phyloP scores from a whole-genome alignment of 495 filamentous ascomycete genomes.

The Mytilinidion resinicola region DNA sequence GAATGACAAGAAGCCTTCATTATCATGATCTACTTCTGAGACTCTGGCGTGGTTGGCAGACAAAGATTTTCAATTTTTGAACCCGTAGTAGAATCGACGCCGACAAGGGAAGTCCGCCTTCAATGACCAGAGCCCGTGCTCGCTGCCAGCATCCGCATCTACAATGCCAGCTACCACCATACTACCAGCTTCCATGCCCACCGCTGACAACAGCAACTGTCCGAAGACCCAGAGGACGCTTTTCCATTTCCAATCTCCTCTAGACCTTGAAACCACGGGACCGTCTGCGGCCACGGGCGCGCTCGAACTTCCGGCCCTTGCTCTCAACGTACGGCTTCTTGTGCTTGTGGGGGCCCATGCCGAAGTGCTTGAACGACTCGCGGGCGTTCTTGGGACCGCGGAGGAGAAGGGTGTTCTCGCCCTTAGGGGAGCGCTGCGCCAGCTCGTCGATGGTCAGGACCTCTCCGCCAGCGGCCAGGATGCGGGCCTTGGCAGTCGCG shows the following conservation, averaged over 20 bases:
- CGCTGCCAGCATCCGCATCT: constrained; percentile 12
- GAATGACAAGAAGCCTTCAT: neutral
- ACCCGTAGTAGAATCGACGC: constrained; percentile 13
- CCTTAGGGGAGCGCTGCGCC: constrained; percentile 85
- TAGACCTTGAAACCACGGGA: constrained; percentile 99
- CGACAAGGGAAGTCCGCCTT: constrained; percentile 20
- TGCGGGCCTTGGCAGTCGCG: constrained; percentile 86
- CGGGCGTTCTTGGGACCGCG: constrained; percentile 94
- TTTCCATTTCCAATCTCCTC: constrained; percentile 7
- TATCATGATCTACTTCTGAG: neutral
- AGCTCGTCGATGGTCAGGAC: constrained; percentile 92
- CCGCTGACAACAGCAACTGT: no score
- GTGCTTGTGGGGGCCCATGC: constrained; percentile 91
- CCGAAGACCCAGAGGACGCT: constrained; percentile 19
- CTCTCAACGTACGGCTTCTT: constrained; percentile 96
- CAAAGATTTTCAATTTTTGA: constrained; percentile 24
- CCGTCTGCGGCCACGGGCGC: constrained; percentile 92
- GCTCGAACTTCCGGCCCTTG: constrained; percentile 99
- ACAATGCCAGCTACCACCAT: no score
- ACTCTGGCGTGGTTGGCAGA: neutral
- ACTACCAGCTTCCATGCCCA: no score
- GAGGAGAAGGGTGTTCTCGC: constrained; percentile 88
- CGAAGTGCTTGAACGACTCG: constrained; percentile 98
- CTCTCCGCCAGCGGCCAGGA: constrained; percentile 88
- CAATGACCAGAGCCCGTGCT: constrained; percentile 8